Evolutionary conservation across 345 rosid species (phyloP).

Genomic region (Murraya koenigii): DNA sequence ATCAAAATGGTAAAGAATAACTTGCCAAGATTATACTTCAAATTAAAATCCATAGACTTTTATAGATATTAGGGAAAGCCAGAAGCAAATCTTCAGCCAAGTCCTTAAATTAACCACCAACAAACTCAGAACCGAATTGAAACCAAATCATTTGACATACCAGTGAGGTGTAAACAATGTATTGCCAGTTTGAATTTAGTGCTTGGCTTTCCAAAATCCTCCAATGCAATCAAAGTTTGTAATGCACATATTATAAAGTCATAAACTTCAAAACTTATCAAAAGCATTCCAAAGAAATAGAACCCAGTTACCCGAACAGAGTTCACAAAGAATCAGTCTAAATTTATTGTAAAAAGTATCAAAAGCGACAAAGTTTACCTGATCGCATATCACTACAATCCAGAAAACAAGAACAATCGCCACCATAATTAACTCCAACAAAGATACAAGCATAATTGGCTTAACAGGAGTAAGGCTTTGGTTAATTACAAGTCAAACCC

Average conservation of each 20-base stretch:
- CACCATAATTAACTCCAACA: background rate
- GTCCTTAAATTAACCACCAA: background rate
- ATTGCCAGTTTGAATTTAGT: slow-evolving; percentile 1
- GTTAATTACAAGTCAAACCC: slow-evolving; percentile 1
- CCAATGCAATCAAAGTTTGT: background rate
- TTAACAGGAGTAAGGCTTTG: background rate
- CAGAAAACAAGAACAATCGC: background rate
- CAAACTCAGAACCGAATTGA: background rate
- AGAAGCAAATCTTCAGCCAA: background rate
- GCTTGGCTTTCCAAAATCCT: background rate
- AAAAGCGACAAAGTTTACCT: background rate
- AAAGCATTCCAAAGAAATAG: background rate
- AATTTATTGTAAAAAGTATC: background rate
- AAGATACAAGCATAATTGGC: background rate
- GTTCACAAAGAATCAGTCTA: background rate
- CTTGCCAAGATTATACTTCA: background rate
- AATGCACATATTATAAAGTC: background rate
- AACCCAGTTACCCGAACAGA: background rate
- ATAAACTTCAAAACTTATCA: background rate
- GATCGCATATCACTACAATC: background rate
- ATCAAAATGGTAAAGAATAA: background rate
- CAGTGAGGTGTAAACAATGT: background rate
- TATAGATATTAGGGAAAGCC: background rate
- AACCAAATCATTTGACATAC: slow-evolving; percentile 2
- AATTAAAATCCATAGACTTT: background rate